Base-by-base conservation (phyloP, 1,284 basidiomycete genomes). In the Rhizoctonia solani region DNA sequence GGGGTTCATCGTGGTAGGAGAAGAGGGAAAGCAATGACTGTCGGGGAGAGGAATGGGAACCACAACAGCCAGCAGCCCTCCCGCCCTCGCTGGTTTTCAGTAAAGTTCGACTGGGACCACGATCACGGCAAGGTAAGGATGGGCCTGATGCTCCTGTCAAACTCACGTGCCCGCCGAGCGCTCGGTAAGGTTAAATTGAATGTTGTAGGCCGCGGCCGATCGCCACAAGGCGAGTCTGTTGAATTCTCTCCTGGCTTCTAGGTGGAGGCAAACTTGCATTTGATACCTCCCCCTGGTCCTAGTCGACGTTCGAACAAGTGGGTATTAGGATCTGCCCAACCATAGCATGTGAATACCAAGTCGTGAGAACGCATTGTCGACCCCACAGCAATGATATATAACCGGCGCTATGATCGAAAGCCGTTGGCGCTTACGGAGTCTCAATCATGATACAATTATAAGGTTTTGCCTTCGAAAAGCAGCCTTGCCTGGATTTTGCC, bases 21-120 rank as follows among this genome's bases (percentile, higher is more conserved):
- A 41, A 21, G n/a, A 16, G 54, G 27, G 3, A 19, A 34, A 63
- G 58, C 32, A 63, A 63, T 4, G 58, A 63, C 58, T 63, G 58
- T 63, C 44, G 58, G 29, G 32, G 47, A 52, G 47, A 21, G 50
- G 23, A 39, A 49, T 30, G 46, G 47, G 23, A 42, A 41, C 27
- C 50, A 21, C 34, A 21, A 6, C 6, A 11, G 21, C 3, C 25
- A 46, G 29, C 47, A 39, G 44, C 42, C 47, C 34, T 16, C 11
- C 23, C 2, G 14, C 47, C 49, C 56, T 44, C 29, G 42, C 44
- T 25, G 58, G 47, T 47, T 63, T 63, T 63, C 30, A 63, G 27
- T 30, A 5, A 49, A 61, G 47, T 21, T 27, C 19, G 27, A 13
- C 37, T n/a, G 42, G 42, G n/a, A 32, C 46, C 46, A 21, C 21